Evolutionary conservation across 169 alveolate genomes (phyloP), one percentile per base, ranked within the genome.

Genomic region (Babesia divergens): DNA sequence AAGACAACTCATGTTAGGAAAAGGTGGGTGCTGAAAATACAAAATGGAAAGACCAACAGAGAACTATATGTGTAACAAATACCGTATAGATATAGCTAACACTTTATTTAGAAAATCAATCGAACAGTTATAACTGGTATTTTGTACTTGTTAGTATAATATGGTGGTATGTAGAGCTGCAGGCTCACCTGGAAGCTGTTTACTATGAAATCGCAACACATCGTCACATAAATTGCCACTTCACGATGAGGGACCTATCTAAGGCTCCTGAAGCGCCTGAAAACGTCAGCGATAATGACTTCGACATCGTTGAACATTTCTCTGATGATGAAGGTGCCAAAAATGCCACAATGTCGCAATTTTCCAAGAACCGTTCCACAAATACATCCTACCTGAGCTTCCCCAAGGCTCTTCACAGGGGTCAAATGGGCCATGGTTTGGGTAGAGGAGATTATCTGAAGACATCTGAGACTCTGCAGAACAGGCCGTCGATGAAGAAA

Each of bases 221-320:
- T 40, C 47, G 16, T 40, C 16, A 40, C 11, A 40, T 13, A 40
- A 13, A 40, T 16, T 13, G 11, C 11, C 16, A 26, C 28, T 34
- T 26, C 32, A 60, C 42, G 3, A 74, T 74, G 79, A 56, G 31
- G 34, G 43, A 32, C 37, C 31, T 26, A 46, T 53, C 50, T 11
- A 22, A 11, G 16, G 26, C 4, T 31, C 43, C 52, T 20, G 74
- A 66, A 13, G 65, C 7, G 20, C 55, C 20, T 20, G 37, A 32
- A 1, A 59, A 26, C 6, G 18, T 16, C 5, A 49, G 60, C 53
- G 66, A 67, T 47, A 77, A 77, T 37, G 86, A 77, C 56, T 77
- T 77, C 47, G 86, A 77, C 37, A 67, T 77, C 55, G 82, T 77
- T 29, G 86, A 77, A 67, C 86, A 77, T 37, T 55, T 66, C 58